Base-by-base conservation (phyloP, 1,284 basidiomycete genomes). In the Leccinum colubrinum region DNA sequence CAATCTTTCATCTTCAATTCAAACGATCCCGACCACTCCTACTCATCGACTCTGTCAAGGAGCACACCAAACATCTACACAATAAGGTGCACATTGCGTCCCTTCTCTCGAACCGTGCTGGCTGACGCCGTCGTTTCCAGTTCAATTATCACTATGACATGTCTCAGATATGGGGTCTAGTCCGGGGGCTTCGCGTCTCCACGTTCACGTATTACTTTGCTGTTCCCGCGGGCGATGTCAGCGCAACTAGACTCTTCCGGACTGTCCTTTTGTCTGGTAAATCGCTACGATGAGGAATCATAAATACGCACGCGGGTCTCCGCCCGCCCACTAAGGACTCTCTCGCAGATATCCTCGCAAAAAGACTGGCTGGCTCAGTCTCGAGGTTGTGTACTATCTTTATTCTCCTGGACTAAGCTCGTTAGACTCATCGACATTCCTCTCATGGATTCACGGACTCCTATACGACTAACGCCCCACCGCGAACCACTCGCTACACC, bases 281-380 rank as follows among this genome's bases (percentile, higher is more conserved):
- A 54, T 61, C 51, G 55, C 15, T 56, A 27, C 59, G 59, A 61
- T 50, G 56, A 52, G 59, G 39, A 27, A 41, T 59, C 65, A 72
- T 74, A 72, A 72, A 73, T 66, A 67, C 62, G 41, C 58, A 33
- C 41, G 27, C 58, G 35, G 41, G 27, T 53, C 55, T 20, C 59
- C 27, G 17, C 27, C 48, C 2, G 4, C 39, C 55, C 43, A 25
- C 39, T 17, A 59, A 58, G 63, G 65, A 63, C 64, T 43, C n/a
- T 43, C n/a, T 43, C 41, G 41, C n/a, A 43, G 12, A 11, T 48
- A 62, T 58, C 64, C 59, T 51, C 65, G 37, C 60, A 56, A 64
- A 63, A 61, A 59, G 70, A 64, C 70, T 74, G 71, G 67, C 70
- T 71, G 70, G 70, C 53, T 63, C 73, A 72, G 70, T 74, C 71